Percentiles rank a stretch among this genome's conserved stretches.
phyloP scores from a whole-genome alignment of 108 stramenopile species.

The Parietichytrium sp. region DNA sequence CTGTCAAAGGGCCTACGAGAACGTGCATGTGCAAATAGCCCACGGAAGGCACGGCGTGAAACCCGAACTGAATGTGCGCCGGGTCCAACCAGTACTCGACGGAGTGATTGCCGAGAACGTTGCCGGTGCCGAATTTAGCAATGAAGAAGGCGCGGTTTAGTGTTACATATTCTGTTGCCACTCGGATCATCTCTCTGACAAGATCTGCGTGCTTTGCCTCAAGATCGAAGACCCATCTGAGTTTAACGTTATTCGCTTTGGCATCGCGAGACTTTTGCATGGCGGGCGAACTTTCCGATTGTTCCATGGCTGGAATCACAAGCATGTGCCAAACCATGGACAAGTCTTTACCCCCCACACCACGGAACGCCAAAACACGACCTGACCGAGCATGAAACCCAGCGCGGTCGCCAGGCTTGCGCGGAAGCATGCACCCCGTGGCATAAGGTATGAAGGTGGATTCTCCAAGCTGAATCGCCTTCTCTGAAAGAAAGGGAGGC shows the following conservation, averaged over 20 bases:
- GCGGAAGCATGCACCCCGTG: too few relatives aligned
- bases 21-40: constrained; percentile 27
- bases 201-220: neutral
- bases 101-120: neutral
- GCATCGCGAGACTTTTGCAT: neutral
- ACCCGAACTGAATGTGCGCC: neutral
- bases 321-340: constrained; percentile 23
- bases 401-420: too few relatives aligned
- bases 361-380: constrained; percentile 30
- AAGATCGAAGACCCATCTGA: constrained; percentile 8
- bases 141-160: neutral
- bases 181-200: neutral
- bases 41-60: neutral
- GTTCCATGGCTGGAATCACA: neutral
- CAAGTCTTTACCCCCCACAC: neutral
- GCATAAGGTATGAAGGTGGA: too few relatives aligned
- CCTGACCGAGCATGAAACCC: too few relatives aligned
- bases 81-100: neutral
- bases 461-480: too few relatives aligned
- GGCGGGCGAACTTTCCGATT: too few relatives aligned
- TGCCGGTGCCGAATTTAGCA: neutral
- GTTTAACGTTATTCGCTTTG: neutral
- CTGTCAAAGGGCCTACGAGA: constrained; percentile 1
- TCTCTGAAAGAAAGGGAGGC: too few relatives aligned
- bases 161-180: neutral